These are phyloP conservation scores for Chrysoporthe cubensis DNA, from an alignment of 2,329 filamentous ascomycete genomes.

Conservation along the genomic window DNA sequence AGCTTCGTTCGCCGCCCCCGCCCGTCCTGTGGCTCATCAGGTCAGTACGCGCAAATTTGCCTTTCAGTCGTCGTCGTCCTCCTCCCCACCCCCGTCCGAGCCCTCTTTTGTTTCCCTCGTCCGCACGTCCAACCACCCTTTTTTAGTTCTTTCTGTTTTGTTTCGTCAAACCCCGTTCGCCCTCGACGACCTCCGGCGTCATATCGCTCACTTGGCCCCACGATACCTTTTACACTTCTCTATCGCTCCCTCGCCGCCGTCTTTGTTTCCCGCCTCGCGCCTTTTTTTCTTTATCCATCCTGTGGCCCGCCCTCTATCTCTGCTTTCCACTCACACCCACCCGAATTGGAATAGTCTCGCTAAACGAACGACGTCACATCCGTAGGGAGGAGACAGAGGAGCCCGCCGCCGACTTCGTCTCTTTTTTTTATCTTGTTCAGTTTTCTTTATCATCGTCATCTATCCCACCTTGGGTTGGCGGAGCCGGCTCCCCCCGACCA, in stretches of 20 bases:
- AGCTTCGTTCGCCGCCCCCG: neutral
- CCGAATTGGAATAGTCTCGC: neutral
- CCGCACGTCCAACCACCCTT: slow-evolving; percentile 11
- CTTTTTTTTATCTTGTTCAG: neutral
- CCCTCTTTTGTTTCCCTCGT: slow-evolving; percentile 2
- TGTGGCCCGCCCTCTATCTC: neutral
- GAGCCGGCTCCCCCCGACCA: slow-evolving; percentile 24
- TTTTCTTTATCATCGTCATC: slow-evolving; percentile 5
- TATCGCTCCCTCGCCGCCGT: slow-evolving; percentile 16
- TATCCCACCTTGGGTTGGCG: slow-evolving; percentile 13
- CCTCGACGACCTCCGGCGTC: slow-evolving; percentile 20
- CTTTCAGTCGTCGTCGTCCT: slow-evolving; percentile 6
- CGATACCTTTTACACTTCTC: slow-evolving; percentile 8
- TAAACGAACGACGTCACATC: slow-evolving; percentile 10
- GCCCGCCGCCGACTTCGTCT: neutral
- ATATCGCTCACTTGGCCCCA: slow-evolving; percentile 12
- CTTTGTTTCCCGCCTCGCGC: neutral
- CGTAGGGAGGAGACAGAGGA: neutral
- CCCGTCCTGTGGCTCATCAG: slow-evolving; percentile 25
- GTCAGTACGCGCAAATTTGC: slow-evolving; percentile 25
- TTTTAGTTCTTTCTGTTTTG: slow-evolving; percentile 14
- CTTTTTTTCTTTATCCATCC: neutral
- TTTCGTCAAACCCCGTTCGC: slow-evolving; percentile 9
- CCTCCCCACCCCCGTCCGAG: slow-evolving; percentile 7
- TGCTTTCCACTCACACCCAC: neutral